Evolutionary conservation across 108 stramenopile genomes (phyloP).

Genomic region (Cyclostephanos invisitatus): DNA sequence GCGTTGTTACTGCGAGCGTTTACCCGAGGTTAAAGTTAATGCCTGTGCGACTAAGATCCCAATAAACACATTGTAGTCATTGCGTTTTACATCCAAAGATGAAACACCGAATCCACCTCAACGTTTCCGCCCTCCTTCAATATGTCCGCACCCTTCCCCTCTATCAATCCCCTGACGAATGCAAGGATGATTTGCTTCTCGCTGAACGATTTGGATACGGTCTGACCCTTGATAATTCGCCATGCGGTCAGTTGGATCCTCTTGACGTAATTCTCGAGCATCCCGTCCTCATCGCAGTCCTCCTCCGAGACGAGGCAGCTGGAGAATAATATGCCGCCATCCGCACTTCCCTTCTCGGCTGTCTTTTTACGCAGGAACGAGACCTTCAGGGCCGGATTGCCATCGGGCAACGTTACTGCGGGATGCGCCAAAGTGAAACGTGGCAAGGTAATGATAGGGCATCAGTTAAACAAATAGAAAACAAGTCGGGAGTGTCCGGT

Average conservation of each 20-base stretch:
- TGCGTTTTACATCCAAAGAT: conserved; percentile 62
- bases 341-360: conserved; percentile 60
- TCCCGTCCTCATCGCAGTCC: conserved; percentile 10
- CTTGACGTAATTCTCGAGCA: conserved; percentile 23
- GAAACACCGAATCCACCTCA: conserved; percentile 58
- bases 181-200: conserved; percentile 66
- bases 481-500: no score
- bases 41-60: no score
- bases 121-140: conserved; percentile 24
- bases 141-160: conserved; percentile 25
- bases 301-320: conserved; percentile 32
- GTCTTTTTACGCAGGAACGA: conserved; percentile 79
- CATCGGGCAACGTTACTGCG: conserved; percentile 56
- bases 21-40: conserved; percentile 1
- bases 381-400: conserved; percentile 61
- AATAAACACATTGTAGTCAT: no score
- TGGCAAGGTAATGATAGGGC: background rate
- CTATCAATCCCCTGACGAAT: conserved; percentile 57
- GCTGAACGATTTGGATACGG: conserved; percentile 66
- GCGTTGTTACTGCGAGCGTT: background rate
- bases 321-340: conserved; percentile 76
- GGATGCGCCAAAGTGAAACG: background rate
- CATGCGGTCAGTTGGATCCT: conserved; percentile 55
- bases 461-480: no score
- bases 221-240: conserved; percentile 71